phyloP scores from a whole-genome alignment of 805 yeast species.

The Candida michaelii region DNA sequence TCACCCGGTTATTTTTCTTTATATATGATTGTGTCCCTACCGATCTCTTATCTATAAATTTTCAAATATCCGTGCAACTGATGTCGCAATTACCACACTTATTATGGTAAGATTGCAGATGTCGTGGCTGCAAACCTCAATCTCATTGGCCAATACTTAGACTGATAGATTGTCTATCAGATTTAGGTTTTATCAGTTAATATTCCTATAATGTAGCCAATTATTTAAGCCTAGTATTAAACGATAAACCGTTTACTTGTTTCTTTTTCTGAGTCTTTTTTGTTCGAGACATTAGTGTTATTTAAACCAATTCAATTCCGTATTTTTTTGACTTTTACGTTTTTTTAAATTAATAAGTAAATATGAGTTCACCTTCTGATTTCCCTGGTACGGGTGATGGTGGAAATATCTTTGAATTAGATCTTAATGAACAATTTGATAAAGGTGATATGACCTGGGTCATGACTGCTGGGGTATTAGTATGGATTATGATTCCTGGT shows the following conservation, averaged over 20 bases:
- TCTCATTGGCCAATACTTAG: background rate
- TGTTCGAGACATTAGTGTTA: background rate
- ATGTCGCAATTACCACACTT: background rate
- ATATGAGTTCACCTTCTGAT: slow-evolving; percentile 26
- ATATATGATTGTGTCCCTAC: background rate
- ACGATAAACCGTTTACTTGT: slow-evolving; percentile 1
- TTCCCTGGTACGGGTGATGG: slow-evolving; percentile 69
- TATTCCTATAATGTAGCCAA: slow-evolving; percentile 3
- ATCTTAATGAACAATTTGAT: slow-evolving; percentile 70
- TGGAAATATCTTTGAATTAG: slow-evolving; percentile 72
- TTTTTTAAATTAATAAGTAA: background rate
- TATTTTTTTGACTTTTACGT: background rate
- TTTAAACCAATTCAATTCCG: slow-evolving; percentile 2
- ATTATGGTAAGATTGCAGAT: background rate
- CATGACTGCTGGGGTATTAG: slow-evolving; percentile 72
- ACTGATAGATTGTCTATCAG: background rate
- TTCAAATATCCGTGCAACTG: slow-evolving; percentile 2
- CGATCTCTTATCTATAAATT: background rate
- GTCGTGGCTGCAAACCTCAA: background rate
- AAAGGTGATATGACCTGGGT: slow-evolving; percentile 85
- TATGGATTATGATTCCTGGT: slow-evolving; percentile 97
- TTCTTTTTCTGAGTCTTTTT: background rate
- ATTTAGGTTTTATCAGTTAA: slow-evolving; percentile 4
- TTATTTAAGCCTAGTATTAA: slow-evolving; percentile 2
- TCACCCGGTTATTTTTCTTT: background rate